phyloP scores from a whole-genome alignment of 1,139 yeast species.

The Sugiyamaella neomexicana region DNA sequence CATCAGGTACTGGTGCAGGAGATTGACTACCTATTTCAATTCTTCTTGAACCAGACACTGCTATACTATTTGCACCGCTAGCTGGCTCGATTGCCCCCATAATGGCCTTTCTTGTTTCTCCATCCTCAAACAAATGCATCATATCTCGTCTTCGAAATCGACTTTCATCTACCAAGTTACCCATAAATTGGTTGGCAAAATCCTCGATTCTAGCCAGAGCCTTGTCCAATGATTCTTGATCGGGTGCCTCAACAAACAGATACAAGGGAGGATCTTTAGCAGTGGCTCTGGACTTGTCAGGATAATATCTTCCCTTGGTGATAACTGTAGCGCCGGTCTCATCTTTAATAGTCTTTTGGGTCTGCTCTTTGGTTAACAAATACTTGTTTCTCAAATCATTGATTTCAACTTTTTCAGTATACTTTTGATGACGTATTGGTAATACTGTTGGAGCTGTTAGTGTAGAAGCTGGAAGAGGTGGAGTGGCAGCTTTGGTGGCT shows the following conservation, averaged over 20 bases:
- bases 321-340: conserved; percentile 41
- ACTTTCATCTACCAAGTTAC: conserved; percentile 38
- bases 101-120: conserved; percentile 8
- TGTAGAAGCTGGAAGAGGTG: conserved; percentile 8
- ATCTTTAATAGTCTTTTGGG: conserved; percentile 36
- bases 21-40: neutral
- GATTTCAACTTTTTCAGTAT: conserved; percentile 39
- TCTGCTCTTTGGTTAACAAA: conserved; percentile 41
- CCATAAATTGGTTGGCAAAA: conserved; percentile 39
- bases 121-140: conserved; percentile 13
- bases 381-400: conserved; percentile 44
- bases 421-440: conserved; percentile 14
- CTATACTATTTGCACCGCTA: conserved; percentile 11
- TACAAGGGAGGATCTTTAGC: conserved; percentile 41
- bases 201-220: conserved; percentile 39
- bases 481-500: conserved; percentile 14
- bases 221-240: conserved; percentile 35
- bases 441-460: conserved; percentile 13
- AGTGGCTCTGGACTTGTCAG: conserved; percentile 41
- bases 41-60: neutral
- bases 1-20: neutral
- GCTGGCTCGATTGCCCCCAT: conserved; percentile 2
- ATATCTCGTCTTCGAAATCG: conserved; percentile 32
- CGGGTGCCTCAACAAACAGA: conserved; percentile 38
- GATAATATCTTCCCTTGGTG: conserved; percentile 43